A percentile compares a stretch with the other conserved stretches of the same genome.
These are phyloP conservation scores for Lathyrus sativus DNA, from an alignment of 306 rosid species.

Conservation along the genomic window DNA sequence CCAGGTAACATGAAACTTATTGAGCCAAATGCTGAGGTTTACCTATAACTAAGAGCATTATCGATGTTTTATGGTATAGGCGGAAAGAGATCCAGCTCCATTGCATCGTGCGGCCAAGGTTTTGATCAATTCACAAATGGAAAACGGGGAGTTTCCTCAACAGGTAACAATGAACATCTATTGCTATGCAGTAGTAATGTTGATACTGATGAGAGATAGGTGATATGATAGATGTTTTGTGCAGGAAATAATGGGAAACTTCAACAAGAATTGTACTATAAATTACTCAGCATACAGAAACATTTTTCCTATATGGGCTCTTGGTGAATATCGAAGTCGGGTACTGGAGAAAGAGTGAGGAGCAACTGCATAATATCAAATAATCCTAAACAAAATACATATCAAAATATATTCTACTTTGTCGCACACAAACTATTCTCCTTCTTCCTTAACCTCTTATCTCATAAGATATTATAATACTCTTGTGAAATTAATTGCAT, in stretches of 20 bases:
- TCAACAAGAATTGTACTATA: constrained; percentile 58
- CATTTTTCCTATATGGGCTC: constrained; percentile 82
- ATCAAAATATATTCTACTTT: no score
- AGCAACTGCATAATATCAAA: not conserved
- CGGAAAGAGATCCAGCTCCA: constrained; percentile 56
- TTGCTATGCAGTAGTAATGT: not conserved
- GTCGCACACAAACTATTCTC: no score
- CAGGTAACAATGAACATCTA: constrained; percentile 53
- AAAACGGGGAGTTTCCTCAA: constrained; percentile 72
- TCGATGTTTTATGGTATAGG: constrained; percentile 38
- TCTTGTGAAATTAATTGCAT: no score
- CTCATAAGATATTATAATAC: no score
- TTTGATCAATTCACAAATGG: constrained; percentile 60
- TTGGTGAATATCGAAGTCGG: constrained; percentile 57
- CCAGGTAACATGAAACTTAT: constrained; percentile 47
- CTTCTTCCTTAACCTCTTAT: no score
- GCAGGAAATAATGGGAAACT: constrained; percentile 65
- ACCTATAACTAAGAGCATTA: not conserved
- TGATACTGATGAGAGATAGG: not conserved
- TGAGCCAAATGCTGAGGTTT: not conserved
- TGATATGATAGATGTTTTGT: not conserved
- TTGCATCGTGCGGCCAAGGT: constrained; percentile 64
- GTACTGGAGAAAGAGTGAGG: constrained; percentile 32
- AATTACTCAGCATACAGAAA: constrained; percentile 64
- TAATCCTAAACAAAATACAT: no score